Base-by-base conservation (phyloP, 805 yeast species). In the Maudiozyma serrabonitensis region DNA sequence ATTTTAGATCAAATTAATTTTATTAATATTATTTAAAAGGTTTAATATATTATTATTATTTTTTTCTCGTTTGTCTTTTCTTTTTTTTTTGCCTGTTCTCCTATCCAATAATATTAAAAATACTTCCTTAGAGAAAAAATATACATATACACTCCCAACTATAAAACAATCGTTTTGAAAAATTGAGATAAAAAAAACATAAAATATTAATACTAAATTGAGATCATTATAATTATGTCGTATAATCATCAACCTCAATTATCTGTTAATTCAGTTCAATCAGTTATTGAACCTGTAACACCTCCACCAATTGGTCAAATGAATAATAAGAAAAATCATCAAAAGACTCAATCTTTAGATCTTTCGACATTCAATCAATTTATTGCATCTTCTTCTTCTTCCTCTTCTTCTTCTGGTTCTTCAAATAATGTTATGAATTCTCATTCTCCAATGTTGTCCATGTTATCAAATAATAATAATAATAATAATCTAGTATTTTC, bases 261-360 rank as follows among this genome's bases (percentile, higher is more conserved):
- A 32, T 66, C 69, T 8, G 46, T 58, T 6, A 58, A 58, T 42
- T 58, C 61, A 1, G 45, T 58, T n/a, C 55, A 56, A 42, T 58
- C 61, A 2, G 26, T 58, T 11, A 43, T 58, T 2, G 61, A 58
- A 42, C 61, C 61, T 0, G 54, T 54, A 5, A 58, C 61, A 13
- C 61, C 61, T 19, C 61, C 61, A 21, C 52, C 59, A 6, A 28
- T 51, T 5, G 54, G 50, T 13, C 54, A 52, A 38, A 50, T 49
- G 53, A 52, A 53, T 31, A 50, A 49, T 37, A 54, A 54, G 46
- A 56, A 56, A 38, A 61, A 58, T 42, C 63, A 59, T 47, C 68
- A 59, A 49, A 62, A 62, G 54, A 53, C 63, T 21, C 68, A 58
- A 45, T 63, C 69, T 13, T 49, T 64, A 44, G 68, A 64, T 52